Conservation (phyloP, 306 rosid genomes). For the Gleditsia sinensis region DNA sequence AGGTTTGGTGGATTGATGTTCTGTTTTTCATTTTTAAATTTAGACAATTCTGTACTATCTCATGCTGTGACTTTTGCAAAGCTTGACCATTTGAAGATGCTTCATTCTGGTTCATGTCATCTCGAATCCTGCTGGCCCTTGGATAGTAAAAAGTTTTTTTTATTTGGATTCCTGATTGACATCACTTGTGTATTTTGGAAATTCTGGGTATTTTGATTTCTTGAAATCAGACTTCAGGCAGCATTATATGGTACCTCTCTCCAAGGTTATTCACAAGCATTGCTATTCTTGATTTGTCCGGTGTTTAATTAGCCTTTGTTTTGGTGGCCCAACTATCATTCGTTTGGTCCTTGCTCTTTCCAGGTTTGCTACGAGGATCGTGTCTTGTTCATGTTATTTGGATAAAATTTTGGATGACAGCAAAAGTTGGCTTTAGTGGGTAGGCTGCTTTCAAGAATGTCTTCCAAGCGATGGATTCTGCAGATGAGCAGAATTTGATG, state of each 20-base stretch:
- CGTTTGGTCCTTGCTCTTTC: slow-evolving; percentile 26
- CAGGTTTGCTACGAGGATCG: slow-evolving; percentile 34
- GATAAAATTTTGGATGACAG: slow-evolving; percentile 48
- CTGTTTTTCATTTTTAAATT: neutral
- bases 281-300: slow-evolving; percentile 19
- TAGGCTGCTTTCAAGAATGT: slow-evolving; percentile 42
- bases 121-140: too few species aligned
- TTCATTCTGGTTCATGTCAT: slow-evolving; percentile 15
- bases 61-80: neutral
- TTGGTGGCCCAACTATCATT: slow-evolving; percentile 33
- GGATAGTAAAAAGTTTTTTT: too few species aligned
- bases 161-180: too few species aligned
- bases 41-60: neutral
- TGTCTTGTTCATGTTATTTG: slow-evolving; percentile 39
- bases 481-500: slow-evolving; percentile 64
- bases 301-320: slow-evolving; percentile 3
- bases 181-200: neutral
- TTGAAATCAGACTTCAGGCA: neutral
- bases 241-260: slow-evolving; percentile 6
- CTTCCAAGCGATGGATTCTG: slow-evolving; percentile 47
- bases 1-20: neutral
- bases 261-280: neutral
- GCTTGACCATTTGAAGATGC: slow-evolving; percentile 11
- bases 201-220: neutral
- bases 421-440: slow-evolving; percentile 31